Base-by-base conservation (phyloP, 2,329 filamentous ascomycete species). In the Pseudocercospora fijiensis region DNA sequence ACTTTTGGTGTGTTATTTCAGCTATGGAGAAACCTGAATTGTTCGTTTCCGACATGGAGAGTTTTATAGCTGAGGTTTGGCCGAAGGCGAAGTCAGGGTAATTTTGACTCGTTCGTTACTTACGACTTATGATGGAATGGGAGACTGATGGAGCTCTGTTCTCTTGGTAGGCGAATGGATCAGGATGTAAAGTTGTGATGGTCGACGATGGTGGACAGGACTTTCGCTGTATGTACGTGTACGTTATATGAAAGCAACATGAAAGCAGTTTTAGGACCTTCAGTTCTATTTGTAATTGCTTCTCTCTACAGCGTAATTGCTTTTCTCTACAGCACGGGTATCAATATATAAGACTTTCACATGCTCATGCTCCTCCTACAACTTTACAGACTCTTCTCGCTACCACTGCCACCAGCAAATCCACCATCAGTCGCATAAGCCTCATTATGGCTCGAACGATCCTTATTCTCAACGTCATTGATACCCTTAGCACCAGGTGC, bases 11-110 rank as follows among this genome's bases (percentile, higher is more conserved):
- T n/a, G n/a, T n/a, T n/a, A 28, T 52, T n/a, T n/a, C n/a, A 37
- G 77, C 76, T 4, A 70, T 72, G 72, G 74, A 76, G 69, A 70
- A 69, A 57, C 74, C 72, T 56, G 64, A 68, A 24, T 30, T 68
- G 24, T 70, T 76, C 43, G 69, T 71, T 27, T 66, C 70, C 43
- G 74, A 76, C 65, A 69, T 75, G 56, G 73, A 75, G 63, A 71
- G 71, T 30, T 76, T 75, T 57, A 69, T 75, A 7, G 61, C 58
- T 8, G 68, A 71, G 51, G 71, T 71, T 24, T 73, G 72, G 72
- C 65, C 67, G 11, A 67, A 67, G 57, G 65, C 64, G 41, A 70
- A 67, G 57, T 55, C 58, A 53, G 49, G 22, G 49, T 53, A 26
- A 26, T 24, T 4, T 8, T 3, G 5, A 37, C 30, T 6, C 30